phyloP scores from a whole-genome alignment of 2,329 filamentous ascomycete genomes.

The Cladosporium colombiae region DNA sequence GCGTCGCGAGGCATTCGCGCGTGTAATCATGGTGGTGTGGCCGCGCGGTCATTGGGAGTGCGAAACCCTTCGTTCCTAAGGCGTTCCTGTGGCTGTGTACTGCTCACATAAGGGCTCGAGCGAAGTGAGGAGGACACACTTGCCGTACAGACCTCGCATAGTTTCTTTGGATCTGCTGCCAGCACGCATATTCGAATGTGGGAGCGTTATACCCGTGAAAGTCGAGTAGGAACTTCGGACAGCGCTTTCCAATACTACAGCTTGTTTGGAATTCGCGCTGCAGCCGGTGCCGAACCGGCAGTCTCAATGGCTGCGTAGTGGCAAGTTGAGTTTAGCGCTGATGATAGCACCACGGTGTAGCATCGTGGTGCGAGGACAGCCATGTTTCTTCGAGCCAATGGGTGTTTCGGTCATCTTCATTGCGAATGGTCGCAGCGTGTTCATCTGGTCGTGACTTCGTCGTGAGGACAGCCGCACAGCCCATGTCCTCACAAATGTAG shows the following conservation, averaged over 20 bases:
- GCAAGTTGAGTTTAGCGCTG: neutral
- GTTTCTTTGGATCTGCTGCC: neutral
- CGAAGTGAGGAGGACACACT: slow-evolving; percentile 1
- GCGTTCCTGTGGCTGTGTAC: neutral
- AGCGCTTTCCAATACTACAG: neutral
- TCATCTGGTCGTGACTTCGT: neutral
- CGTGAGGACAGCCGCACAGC: slow-evolving; percentile 1
- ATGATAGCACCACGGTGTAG: neutral
- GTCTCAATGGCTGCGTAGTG: neutral
- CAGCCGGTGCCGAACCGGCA: neutral
- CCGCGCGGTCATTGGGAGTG: neutral
- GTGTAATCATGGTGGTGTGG: neutral
- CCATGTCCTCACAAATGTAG: neutral
- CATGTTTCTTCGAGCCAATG: slow-evolving; percentile 1
- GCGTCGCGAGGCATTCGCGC: neutral
- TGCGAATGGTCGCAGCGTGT: neutral
- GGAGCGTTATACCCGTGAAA: neutral
- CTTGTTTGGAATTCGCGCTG: neutral
- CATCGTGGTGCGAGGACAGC: neutral
- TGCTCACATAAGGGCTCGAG: neutral
- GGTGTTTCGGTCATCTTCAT: slow-evolving; percentile 2
- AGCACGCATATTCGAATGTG: neutral
- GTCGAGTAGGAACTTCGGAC: neutral
- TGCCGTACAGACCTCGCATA: neutral
- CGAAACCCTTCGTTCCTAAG: neutral